Base-by-base conservation (phyloP, 345 rosid species). In the Barbarea vulgaris region DNA sequence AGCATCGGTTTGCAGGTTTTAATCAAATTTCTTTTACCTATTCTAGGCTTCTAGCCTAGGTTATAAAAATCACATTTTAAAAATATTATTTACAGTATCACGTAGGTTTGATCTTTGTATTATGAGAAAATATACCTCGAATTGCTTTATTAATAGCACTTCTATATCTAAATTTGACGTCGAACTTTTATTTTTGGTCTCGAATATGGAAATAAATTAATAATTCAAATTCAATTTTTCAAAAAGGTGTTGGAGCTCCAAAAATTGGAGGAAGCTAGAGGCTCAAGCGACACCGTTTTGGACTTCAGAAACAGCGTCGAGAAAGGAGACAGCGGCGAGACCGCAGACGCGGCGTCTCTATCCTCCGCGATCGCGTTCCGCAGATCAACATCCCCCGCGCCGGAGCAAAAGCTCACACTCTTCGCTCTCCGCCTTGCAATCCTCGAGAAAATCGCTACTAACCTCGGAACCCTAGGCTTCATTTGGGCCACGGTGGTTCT, bases 401-500 rank as follows among this genome's bases (percentile, higher is more conserved):
- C 97, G 0, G 98, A 93, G 81, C 84, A 88, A 77, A 87, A 89
- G 55, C 86, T 93, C n/a, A 91, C 97, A 2, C 91, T 91, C 21
- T 89, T 93, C 1, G 94, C 98, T 55, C 91, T 93, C 47, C 86
- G 89, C 22, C 92, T 93, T 0, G 95, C 97, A 0, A 82, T 91
- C 54, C 77, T 91, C 1, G 98, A 93, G 84, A 93, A 93, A 81
- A 73, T 87, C 3, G 98, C 98, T 3, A 91, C 96, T 4, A 85
- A 91, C 9, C 79, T 93, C 0, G 98, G 97, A 64, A 85, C 98
- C 1, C 87, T 93, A 0, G 96, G 98, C 2, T 93, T 93, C 66
- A 89, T 91, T 73, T 91, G 98, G 98, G 98, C 96, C 19, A 93
- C 98, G 0, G 97, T 93, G 36, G 97, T 93, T 71, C 97, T 91